Evolutionary conservation across 179 eudicot genomes (phyloP).

Genomic region (Heliamphora pulchella): DNA sequence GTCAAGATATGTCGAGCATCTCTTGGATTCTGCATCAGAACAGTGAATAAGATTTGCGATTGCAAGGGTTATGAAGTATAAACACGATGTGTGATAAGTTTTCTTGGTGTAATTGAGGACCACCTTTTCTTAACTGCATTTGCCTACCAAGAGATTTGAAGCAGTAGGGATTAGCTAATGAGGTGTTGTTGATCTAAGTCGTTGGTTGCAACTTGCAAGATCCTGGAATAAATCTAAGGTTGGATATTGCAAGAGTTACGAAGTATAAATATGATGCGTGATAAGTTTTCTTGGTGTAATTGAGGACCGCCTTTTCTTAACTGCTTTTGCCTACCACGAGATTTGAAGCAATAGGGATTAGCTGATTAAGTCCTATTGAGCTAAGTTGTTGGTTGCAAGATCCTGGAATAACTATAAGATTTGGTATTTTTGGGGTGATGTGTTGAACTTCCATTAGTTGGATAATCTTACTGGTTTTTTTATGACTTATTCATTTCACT

Average conservation of each 20-base stretch:
- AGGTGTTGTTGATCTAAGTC: background rate
- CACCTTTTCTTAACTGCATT: background rate
- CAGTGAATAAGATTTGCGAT: background rate
- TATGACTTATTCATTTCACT: slow-evolving; percentile 5
- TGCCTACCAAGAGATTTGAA: background rate
- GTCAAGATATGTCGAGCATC: background rate
- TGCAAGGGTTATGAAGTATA: background rate
- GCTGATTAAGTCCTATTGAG: too few relatives aligned
- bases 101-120: background rate
- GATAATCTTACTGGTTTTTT: background rate
- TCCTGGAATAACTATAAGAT: background rate
- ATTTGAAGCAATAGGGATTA: background rate
- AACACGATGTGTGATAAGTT: background rate
- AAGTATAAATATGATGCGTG: background rate
- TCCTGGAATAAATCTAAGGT: background rate
- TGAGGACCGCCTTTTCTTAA: background rate
- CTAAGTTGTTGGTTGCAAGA: background rate
- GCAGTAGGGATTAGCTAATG: background rate
- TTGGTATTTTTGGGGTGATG: background rate
- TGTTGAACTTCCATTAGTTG: background rate
- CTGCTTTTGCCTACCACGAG: background rate
- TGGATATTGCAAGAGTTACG: background rate
- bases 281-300: background rate
- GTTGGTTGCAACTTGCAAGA: background rate
- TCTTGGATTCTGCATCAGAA: background rate